Base-by-base conservation (phyloP, 2,329 filamentous ascomycete genomes). In the Monosporascus sp. region DNA sequence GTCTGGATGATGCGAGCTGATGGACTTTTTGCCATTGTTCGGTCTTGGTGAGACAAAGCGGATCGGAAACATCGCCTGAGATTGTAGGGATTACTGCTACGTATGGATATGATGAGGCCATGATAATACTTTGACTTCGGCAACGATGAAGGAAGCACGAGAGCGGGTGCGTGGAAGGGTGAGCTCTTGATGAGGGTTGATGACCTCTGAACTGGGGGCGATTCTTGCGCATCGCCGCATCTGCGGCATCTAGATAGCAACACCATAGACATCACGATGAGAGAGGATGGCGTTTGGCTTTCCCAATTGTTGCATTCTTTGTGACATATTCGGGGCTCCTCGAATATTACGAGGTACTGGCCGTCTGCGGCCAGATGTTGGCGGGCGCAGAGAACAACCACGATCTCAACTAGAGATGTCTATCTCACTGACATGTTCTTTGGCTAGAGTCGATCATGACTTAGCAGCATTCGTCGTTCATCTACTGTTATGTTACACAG, bases 181-280 rank as follows among this genome's bases (percentile, higher is more conserved):
- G 57, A 25, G 60, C 56, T 63, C 57, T 61, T 52, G 54, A 58
- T 60, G 58, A 59, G 56, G 57, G 58, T 57, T 49, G 50, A 56
- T 57, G 52, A 51, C 53, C 57, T 53, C 58, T 55, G 53, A 57
- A 56, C 58, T 55, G 56, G 57, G 57, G 60, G 59, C 59, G 61
- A 60, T 61, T 64, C 60, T 52, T 54, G 60, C 62, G 65, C 63
- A 62, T 64, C 49, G 65, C 64, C 66, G 65, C 61, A 27, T 57
- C 54, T 53, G 62, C 62, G 63, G 66, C 64, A 54, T 62, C 56
- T 69, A 69, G 67, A 68, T 69, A 69, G 67, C 61, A 64, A 57
- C 56, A 54, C 56, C 61, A 67, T 69, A 69, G 67, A 69, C 62
- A 64, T 52, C 57, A 49, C 62, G 61, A 63, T 24, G 62, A 60